Conservation (phyloP, 345 rosid genomes). For the Durio zibethinus region DNA sequence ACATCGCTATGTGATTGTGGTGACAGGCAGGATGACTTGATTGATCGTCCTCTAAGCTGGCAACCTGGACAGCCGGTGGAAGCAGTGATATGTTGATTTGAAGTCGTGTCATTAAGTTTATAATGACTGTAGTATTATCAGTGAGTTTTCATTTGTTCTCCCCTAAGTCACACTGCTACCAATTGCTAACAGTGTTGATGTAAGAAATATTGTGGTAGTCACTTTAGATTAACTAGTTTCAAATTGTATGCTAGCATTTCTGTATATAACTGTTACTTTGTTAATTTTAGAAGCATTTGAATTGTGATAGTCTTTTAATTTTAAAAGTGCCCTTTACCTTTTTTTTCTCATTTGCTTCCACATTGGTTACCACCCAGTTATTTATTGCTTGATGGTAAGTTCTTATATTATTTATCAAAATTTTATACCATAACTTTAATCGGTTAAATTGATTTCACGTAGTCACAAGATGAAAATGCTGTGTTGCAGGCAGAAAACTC, state of each 20-base stretch:
- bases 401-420: background rate
- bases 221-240: background rate
- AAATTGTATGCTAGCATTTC: background rate
- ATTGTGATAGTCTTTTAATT: background rate
- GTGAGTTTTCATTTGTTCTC: background rate
- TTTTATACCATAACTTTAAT: background rate
- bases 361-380: background rate
- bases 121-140: background rate
- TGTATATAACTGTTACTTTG: background rate
- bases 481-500: constrained; percentile 84
- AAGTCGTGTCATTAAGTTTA: background rate
- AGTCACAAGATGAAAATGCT: constrained; percentile 8
- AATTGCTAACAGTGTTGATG: background rate
- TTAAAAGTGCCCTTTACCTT: background rate
- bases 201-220: background rate
- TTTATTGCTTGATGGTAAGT: background rate
- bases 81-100: background rate
- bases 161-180: background rate
- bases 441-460: background rate
- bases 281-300: background rate
- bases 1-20: background rate
- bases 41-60: background rate
- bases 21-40: background rate
- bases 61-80: background rate
- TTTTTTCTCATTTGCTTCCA: background rate